phyloP scores from a whole-genome alignment of 352 stramenopile genomes.

The Phytophthora fragariae region DNA sequence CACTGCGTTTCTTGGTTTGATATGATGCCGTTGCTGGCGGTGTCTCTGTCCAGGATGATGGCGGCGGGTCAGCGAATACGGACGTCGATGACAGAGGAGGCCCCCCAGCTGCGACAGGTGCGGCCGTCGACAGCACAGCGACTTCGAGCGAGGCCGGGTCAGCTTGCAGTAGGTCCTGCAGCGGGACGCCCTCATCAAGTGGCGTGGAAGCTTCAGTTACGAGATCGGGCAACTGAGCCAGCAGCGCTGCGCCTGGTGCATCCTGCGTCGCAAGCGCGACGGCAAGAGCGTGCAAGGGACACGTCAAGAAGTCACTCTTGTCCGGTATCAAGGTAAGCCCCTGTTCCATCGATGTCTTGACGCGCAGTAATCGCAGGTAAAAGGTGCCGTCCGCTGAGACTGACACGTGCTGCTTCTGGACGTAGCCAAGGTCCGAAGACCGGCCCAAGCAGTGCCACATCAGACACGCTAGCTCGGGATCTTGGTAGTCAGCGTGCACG shows the following conservation, averaged over 20 bases:
- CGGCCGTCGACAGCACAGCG: background rate
- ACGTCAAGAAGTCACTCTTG: conserved; percentile 25
- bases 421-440: conserved; percentile 30
- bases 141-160: background rate
- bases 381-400: conserved; percentile 26
- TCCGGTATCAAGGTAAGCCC: conserved; percentile 36
- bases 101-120: background rate
- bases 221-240: conserved; percentile 15
- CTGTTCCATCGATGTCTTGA: conserved; percentile 44
- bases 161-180: background rate
- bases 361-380: conserved; percentile 35
- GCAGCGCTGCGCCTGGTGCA: conserved; percentile 2
- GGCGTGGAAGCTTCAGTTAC: too few species aligned
- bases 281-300: conserved; percentile 23
- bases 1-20: background rate
- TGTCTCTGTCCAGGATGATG: background rate
- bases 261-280: conserved; percentile 27
- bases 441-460: conserved; percentile 44
- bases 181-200: background rate
- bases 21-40: background rate
- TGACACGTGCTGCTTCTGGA: conserved; percentile 34
- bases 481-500: conserved; percentile 32
- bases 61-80: too few species aligned
- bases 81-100: background rate
- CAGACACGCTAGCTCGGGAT: conserved; percentile 34